Base-by-base conservation (phyloP, 2,329 filamentous ascomycete genomes). In the Alternaria arborescens region DNA sequence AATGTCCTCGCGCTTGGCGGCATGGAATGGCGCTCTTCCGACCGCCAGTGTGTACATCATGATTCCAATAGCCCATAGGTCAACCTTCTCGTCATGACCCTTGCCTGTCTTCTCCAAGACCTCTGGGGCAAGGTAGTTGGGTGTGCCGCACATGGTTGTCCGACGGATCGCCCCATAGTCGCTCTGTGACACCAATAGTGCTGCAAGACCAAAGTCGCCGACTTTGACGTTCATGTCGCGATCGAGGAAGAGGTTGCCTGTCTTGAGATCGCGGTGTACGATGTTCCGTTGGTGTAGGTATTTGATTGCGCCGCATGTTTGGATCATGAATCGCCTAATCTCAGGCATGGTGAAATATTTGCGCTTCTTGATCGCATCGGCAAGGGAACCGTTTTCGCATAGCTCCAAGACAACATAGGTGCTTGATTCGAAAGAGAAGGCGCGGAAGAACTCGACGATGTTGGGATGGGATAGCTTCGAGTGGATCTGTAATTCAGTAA, bases 31-130 rank as follows among this genome's bases (percentile, higher is more conserved):
- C 1, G 95, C 94, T 72, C 94, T 96, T 20, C 95, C 97, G 8
- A 95, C 95, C 47, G 98, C 90, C 88, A 99, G 94, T 50, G 95
- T 96, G 80, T 97, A 98, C 89, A 96, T 93, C 77, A 99, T 99
- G 68, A 99, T 95, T 20, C 96, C 95, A 75, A 99, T 85, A 44
- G 94, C 97, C 96, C 96, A 99, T 57, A 99, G 92, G 77, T 99
- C 95, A 4, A 99, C 95, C 83, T 96, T 97, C 76, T 98, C 94
- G 68, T 97, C 95, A 77, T 99, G 95, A 0, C 95, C 95, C 71
- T 94, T 93, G 75, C 92, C 95, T 34, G 91, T 92, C 83, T 95
- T 97, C 74, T 97, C 92, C 52, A 99, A 81, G 63, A 99, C 97
- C 75, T 99, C 95, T 0, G 95, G 95, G 0, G 95, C 95, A 70